Percentiles rank a stretch among this genome's conserved stretches.
These are phyloP conservation scores for Scenedesmus sp. DNA, from an alignment of 163 green algal genomes.

Conservation along the genomic window DNA sequence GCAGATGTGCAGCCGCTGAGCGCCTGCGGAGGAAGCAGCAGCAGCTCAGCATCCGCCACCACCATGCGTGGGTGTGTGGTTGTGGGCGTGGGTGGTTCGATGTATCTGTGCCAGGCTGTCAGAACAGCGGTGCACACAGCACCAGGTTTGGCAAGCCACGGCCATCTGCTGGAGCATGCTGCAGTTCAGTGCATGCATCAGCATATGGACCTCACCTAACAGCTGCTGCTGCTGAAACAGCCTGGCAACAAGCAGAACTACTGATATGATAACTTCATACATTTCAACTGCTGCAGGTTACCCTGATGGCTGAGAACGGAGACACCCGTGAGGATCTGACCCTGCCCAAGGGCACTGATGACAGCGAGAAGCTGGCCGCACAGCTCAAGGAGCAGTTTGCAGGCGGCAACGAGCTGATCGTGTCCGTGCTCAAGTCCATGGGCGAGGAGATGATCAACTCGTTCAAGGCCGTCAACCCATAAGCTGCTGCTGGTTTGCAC, in stretches of 20 bases:
- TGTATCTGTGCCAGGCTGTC: too few relatives aligned
- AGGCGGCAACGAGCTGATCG: slow-evolving; percentile 94
- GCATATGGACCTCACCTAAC: too few relatives aligned
- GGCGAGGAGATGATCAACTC: slow-evolving; percentile 88
- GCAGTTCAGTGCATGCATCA: neutral
- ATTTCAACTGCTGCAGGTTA: slow-evolving; percentile 69
- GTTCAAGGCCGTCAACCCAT: slow-evolving; percentile 75
- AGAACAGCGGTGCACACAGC: too few relatives aligned
- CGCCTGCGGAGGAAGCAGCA: neutral
- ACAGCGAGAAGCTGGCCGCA: slow-evolving; percentile 90
- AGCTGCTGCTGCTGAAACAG: slow-evolving; percentile 10
- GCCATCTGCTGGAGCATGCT: neutral
- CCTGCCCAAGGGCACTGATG: slow-evolving; percentile 94
- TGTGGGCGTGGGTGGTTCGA: too few relatives aligned
- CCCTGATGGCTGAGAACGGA: slow-evolving; percentile 91
- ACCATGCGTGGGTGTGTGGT: too few relatives aligned
- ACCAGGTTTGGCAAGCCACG: too few relatives aligned
- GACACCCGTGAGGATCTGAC: slow-evolving; percentile 97
- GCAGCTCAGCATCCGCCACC: too few relatives aligned
- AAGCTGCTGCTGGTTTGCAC: slow-evolving; percentile 20
- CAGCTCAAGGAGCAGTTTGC: slow-evolving; percentile 91
- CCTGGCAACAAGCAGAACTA: too few relatives aligned
- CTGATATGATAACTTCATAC: too few relatives aligned
- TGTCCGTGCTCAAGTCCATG: slow-evolving; percentile 96
- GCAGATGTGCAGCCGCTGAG: neutral